These are phyloP conservation scores for Lipomyces lipofer DNA, from an alignment of 805 yeast species.

Conservation along the genomic window DNA sequence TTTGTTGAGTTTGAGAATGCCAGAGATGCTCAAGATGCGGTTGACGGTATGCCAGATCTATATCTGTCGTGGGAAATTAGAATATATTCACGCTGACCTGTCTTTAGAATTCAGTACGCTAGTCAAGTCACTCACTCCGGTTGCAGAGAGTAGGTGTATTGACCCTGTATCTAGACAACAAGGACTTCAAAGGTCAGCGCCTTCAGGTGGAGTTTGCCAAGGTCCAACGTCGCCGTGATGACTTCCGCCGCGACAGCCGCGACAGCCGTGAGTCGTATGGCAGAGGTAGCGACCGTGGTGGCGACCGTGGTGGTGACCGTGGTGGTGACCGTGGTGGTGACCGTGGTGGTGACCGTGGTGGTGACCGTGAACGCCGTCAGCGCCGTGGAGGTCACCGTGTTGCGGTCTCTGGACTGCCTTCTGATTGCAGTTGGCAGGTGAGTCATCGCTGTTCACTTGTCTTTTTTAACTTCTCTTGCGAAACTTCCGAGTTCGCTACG, in stretches of 20 bases:
- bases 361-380: constrained; percentile 32
- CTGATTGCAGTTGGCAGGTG: constrained; percentile 39
- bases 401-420: constrained; percentile 34
- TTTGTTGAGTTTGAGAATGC: constrained; percentile 38
- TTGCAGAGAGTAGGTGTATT: neutral
- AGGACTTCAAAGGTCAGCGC: constrained; percentile 40
- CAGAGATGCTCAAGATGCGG: constrained; percentile 38
- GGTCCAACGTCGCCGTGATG: constrained; percentile 37
- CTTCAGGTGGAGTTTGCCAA: constrained; percentile 41
- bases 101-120: constrained; percentile 29
- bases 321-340: constrained; percentile 22
- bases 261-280: constrained; percentile 4
- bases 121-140: no score
- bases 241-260: constrained; percentile 18
- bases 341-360: constrained; percentile 28
- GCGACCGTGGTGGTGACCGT: constrained; percentile 19
- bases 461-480: neutral
- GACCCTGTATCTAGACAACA: constrained; percentile 31
- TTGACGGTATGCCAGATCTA: constrained; percentile 24
- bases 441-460: constrained; percentile 10
- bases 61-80: no score
- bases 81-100: neutral
- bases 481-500: neutral
- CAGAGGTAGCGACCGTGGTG: constrained; percentile 16
- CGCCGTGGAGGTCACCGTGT: constrained; percentile 35